phyloP scores from a whole-genome alignment of 2,329 filamentous ascomycete species.

The Aspergillus felis region DNA sequence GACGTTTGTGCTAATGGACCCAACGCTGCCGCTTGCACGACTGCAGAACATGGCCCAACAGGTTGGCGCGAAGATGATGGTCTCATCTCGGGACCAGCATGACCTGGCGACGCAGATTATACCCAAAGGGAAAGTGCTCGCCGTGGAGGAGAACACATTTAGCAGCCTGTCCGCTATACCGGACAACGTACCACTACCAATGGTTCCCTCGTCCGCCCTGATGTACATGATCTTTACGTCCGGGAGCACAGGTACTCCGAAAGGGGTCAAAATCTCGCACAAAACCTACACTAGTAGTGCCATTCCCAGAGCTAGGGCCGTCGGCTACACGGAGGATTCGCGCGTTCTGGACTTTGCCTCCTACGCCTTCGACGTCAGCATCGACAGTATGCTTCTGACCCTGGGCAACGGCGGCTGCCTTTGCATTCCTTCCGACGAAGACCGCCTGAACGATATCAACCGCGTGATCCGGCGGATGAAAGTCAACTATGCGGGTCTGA shows the following conservation, averaged over 20 bases:
- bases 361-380: conserved; percentile 52
- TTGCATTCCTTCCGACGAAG: conserved; percentile 52
- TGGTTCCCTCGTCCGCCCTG: conserved; percentile 33
- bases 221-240: conserved; percentile 61
- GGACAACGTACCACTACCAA: conserved; percentile 10
- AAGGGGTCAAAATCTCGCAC: conserved; percentile 62
- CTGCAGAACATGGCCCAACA: conserved; percentile 31
- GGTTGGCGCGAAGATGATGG: conserved; percentile 25
- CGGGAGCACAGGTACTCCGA: conserved; percentile 49
- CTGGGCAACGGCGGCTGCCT: conserved; percentile 56
- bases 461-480: conserved; percentile 49
- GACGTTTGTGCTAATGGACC: conserved; percentile 31
- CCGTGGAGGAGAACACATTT: conserved; percentile 26
- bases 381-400: conserved; percentile 54
- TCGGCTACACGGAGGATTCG: conserved; percentile 50
- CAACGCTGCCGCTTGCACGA: conserved; percentile 29
- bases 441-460: conserved; percentile 48
- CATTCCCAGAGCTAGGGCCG: conserved; percentile 48
- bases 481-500: conserved; percentile 56
- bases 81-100: conserved; percentile 27
- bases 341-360: conserved; percentile 60
- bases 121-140: conserved; percentile 23
- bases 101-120: conserved; percentile 28
- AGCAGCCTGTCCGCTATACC: conserved; percentile 8
- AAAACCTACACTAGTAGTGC: conserved; percentile 55